Percentiles rank a stretch among this genome's conserved stretches.
These are phyloP conservation scores for Raffaelea albimanens DNA, from an alignment of 2,329 filamentous ascomycete genomes.

Conservation along the genomic window DNA sequence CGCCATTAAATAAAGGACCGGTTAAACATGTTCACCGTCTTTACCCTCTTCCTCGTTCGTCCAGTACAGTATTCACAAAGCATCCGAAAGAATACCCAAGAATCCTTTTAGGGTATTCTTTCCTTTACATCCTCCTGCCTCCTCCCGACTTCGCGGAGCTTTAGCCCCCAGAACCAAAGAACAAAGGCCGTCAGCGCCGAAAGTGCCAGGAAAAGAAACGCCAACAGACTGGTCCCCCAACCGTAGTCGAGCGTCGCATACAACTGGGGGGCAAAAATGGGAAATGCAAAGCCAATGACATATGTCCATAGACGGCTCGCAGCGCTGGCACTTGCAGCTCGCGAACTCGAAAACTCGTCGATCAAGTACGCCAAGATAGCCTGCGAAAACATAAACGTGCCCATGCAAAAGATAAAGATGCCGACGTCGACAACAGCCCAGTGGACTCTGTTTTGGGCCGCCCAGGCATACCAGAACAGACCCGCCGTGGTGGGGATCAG, in stretches of 20 bases:
- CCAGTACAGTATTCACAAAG: too few relatives aligned
- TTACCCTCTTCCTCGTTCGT: too few relatives aligned
- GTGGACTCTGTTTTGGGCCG: not conserved
- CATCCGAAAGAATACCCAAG: too few relatives aligned
- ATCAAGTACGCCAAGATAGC: not conserved
- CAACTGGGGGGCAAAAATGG: slow-evolving; percentile 1
- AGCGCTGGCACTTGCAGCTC: not conserved
- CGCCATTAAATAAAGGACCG: too few relatives aligned
- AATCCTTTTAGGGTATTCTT: not conserved
- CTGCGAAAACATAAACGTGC: slow-evolving; percentile 1
- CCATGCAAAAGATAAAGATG: not conserved
- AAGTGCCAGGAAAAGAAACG: not conserved
- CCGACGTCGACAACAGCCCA: not conserved
- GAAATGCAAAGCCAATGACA: not conserved
- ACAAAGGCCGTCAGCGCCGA: not conserved
- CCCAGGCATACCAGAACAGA: slow-evolving; percentile 1
- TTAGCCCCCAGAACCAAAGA: not conserved
- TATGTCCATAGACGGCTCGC: not conserved
- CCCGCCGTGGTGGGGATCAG: not conserved
- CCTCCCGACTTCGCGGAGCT: not conserved
- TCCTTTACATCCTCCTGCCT: not conserved
- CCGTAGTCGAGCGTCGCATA: not conserved
- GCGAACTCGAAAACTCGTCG: not conserved
- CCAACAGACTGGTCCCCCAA: not conserved
- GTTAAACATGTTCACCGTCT: too few relatives aligned